A percentile compares a stretch with the other conserved stretches of the same genome.
Evolutionary conservation across 2,329 filamentous ascomycete genomes (phyloP).

Genomic region (Claviceps sp.): DNA sequence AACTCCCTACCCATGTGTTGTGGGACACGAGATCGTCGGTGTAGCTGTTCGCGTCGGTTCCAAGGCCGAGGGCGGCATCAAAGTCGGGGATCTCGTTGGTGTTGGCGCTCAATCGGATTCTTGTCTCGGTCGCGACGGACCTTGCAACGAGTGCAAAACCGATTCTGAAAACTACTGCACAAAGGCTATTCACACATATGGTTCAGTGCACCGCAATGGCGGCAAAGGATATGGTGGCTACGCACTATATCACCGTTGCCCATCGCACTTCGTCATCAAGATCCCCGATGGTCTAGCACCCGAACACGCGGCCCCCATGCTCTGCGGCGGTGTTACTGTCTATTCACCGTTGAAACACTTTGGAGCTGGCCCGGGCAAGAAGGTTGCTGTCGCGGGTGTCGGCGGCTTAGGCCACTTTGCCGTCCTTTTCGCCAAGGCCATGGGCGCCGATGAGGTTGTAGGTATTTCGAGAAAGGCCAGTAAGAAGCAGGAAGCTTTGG

Average conservation of each 20-base stretch:
- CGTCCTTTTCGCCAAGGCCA: conserved; percentile 52
- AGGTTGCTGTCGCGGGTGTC: conserved; percentile 52
- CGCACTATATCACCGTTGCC: conserved; percentile 20
- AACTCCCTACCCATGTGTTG: conserved; percentile 30
- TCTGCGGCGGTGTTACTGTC: conserved; percentile 58
- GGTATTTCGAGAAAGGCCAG: conserved; percentile 40
- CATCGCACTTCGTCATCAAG: conserved; percentile 34
- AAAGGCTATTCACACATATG: conserved; percentile 38
- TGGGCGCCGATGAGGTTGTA: conserved; percentile 48
- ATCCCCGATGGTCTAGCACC: conserved; percentile 29
- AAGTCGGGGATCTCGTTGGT: conserved; percentile 49
- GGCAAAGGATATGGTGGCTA: conserved; percentile 36
- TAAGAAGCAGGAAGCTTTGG: conserved; percentile 41
- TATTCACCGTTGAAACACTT: conserved; percentile 50
- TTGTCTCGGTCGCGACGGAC: conserved; percentile 31
- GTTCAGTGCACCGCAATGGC: conserved; percentile 18
- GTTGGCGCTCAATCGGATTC: conserved; percentile 46
- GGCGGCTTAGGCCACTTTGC: conserved; percentile 59
- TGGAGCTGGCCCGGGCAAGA: conserved; percentile 52
- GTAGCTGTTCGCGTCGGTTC: conserved; percentile 39
- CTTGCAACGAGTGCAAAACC: conserved; percentile 27
- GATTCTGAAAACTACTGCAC: conserved; percentile 30
- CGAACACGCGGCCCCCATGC: conserved; percentile 44
- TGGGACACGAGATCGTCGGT: conserved; percentile 55
- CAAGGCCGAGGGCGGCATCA: conserved; percentile 31